Base-by-base conservation (phyloP, 108 stramenopile genomes). In the Cyclostephanos tholiformis region DNA sequence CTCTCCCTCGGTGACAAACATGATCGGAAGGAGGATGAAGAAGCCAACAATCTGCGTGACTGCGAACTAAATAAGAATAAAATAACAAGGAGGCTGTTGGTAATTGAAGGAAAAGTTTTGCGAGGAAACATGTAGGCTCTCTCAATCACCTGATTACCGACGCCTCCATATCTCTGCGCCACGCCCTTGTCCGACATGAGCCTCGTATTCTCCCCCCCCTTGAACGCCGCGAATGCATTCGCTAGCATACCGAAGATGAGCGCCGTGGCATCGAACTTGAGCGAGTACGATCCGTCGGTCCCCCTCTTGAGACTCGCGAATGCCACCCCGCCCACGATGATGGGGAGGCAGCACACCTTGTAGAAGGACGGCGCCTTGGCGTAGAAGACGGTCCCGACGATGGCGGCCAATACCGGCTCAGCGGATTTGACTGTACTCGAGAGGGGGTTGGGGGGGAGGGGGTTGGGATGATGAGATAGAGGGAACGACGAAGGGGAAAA, bases 111-210 rank as follows among this genome's bases (percentile, higher is more conserved):
- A 30, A 2, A 32, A 29, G 43, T 63, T 8, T 16, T 35, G 14
- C 17, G 5, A 20, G 58, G 39, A 6, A 44, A 20, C 36, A 38
- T 43, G n/a, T n/a, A n/a, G n/a, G n/a, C n/a, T n/a, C n/a, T n/a
- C n/a, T n/a, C n/a, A 71, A 69, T 80, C 48, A 83, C 82, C 82
- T 86, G 85, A 29, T 86, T 86, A 53, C 85, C 85, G 58, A 86
- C 85, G 41, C 82, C 82, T 17, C 85, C 85, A 59, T 79, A 82
- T 44, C 85, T 78, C 44, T 80, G 70, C 14, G 82, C 79, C 20
- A 86, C 58, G 13, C 77, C 82, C 52, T 75, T 72, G 60, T 83
- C 82, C 4, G 77, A 55, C 82, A 86, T 72, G 17, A 86, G 69
- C 64, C 80, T 86, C 75, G 80, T 83, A 44, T 74, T 83, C 44